Base-by-base conservation (phyloP, 768 basidiomycete genomes). In the Mycena amicta region DNA sequence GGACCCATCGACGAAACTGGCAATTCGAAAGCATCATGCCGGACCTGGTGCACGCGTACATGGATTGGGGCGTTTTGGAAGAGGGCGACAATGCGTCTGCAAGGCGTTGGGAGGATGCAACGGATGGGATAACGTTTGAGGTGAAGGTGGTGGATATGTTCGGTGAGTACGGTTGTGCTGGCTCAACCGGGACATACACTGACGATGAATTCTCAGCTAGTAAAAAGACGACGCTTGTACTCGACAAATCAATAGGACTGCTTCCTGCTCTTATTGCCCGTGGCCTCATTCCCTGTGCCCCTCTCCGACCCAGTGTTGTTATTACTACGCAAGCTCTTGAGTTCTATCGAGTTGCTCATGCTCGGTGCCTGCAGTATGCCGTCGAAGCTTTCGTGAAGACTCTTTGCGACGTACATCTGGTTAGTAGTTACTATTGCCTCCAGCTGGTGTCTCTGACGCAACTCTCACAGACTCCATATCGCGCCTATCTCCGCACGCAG, bases 261-360 rank as follows among this genome's bases (percentile, higher is more conserved):
- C 33, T 37, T 18, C 33, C 33, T 8, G 33, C 33, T 8, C 33
- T 57, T 18, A 41, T 60, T 47, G 41, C 43, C 4, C 33, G 33
- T 13, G 59, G 59, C 16, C 27, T 58, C 16, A 18, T 61, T n/a
- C 59, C 59, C 11, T 50, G 26, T 27, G 30, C 59, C 27, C 56
- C 59, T 11, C 41, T 50, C 11, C 6, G 29, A 13, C 40, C 37
- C 8, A 26, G 2, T n/a, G 40, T 29, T 12, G 57, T 52, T 22
- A 13, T 61, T 27, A 45, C 55, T 18, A 23, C 27, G 1, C 37
- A 31, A 40, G 56, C 59, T 2, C 15, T 61, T 2, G 59, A 61
- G n/a, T 50, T 61, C 25, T 61, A 46, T 30, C 59, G 47, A 12
- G n/a, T 22, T 1, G 43, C 51, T 2, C 29, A 22, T 25, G 5